These are phyloP conservation scores for Amanita rubescens DNA, from an alignment of 768 basidiomycete species.

Conservation along the genomic window DNA sequence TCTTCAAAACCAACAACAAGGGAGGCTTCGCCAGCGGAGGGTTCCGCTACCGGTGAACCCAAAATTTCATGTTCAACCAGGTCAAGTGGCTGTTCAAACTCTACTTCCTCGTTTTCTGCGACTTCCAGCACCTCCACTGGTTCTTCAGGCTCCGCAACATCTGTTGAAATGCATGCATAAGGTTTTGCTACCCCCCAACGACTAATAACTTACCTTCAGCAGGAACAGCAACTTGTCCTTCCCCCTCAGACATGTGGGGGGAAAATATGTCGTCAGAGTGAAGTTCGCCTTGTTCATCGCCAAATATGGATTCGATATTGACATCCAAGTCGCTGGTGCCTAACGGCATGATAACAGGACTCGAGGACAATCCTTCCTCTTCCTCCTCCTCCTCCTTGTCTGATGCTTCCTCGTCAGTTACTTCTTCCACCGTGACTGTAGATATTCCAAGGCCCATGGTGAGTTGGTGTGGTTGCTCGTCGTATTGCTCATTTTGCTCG, in stretches of 20 bases:
- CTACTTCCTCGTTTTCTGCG: neutral
- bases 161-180: neutral
- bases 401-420: neutral
- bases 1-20: neutral
- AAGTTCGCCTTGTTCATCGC: neutral
- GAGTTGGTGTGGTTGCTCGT: neutral
- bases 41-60: neutral
- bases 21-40: neutral
- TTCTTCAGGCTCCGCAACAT: neutral
- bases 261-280: neutral
- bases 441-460: neutral
- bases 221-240: neutral
- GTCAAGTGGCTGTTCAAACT: neutral
- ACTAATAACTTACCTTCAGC: neutral
- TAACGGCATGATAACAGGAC: conserved; percentile 15
- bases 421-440: neutral
- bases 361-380: neutral
- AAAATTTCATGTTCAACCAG: neutral
- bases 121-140: neutral
- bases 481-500: neutral
- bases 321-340: conserved; percentile 22
- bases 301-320: conserved; percentile 3
- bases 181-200: neutral
- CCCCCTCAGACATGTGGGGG: neutral
- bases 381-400: neutral